Evolutionary conservation across 2,329 filamentous ascomycete genomes (phyloP), one percentile per base, ranked within the genome.

Genomic region (Phialemonium atrogriseum): DNA sequence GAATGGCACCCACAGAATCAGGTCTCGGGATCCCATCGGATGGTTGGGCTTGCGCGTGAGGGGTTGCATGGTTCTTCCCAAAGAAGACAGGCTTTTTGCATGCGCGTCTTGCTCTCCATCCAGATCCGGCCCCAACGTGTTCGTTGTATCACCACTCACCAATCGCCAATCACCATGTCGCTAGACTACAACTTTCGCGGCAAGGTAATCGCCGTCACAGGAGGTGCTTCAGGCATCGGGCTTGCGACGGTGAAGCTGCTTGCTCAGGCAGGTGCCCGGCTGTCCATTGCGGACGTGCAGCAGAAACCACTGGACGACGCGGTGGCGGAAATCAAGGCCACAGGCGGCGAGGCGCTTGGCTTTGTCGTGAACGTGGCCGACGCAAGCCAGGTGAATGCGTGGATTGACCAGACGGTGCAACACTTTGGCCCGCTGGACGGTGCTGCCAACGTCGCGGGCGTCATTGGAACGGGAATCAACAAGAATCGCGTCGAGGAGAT

Each of bases 141-240:
- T n/a, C n/a, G n/a, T n/a, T n/a, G n/a, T n/a, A n/a, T n/a, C n/a
- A n/a, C n/a, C n/a, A n/a, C n/a, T n/a, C n/a, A n/a, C n/a, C n/a
- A n/a, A n/a, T n/a, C n/a, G n/a, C n/a, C n/a, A n/a, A n/a, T n/a
- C n/a, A n/a, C n/a, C n/a, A n/a, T n/a, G n/a, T n/a, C n/a, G n/a
- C n/a, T n/a, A n/a, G n/a, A n/a, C n/a, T n/a, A n/a, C n/a, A n/a
- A n/a, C n/a, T n/a, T n/a, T n/a, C n/a, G n/a, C 33, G 42, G 40
- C 40, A 67, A 62, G 48, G 55, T 68, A 26, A 58, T 64, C 41
- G 57, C 60, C 32, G 48, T 70, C 24, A 68, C 64, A 8, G 66
- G 67, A 22, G 58, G 58, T 4, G 59, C 58, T 1, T 54, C 52
- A 5, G 66, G 66, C 13, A 70, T 70, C 27, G 66, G 65, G 13